Base-by-base conservation (phyloP, 2,329 filamentous ascomycete genomes). In the Ophiocordyceps camponoti-saundersi region DNA sequence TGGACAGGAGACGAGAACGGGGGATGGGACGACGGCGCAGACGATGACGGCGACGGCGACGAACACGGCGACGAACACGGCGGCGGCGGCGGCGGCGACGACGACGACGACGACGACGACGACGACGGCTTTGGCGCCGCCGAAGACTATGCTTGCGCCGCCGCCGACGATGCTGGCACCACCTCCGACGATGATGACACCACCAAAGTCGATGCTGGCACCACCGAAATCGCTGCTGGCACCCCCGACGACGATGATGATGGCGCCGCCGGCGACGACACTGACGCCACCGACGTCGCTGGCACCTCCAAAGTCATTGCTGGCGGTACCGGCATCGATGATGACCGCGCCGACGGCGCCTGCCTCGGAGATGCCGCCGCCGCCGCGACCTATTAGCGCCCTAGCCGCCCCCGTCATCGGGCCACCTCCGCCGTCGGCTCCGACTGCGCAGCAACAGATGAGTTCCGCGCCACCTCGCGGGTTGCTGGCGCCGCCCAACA, bases 401-500 rank as follows among this genome's bases (percentile, higher is more conserved):
- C 57, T 67, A 5, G 64, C 62, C 13, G 59, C 62, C 3, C 65
- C 65, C 1, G 50, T 62, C 3, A 61, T 67, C 29, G 63, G 60
- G 10, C 61, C 61, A 13, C 65, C 65, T 2, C 54, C 57, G 29
- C 29, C 13, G 7, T 32, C 29, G 7, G 7, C 29, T 13, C 29
- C 29, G 29, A 32, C 13, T 13, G 29, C 23, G 32, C 32, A 34
- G 12, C 32, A 34, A 34, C 12, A 34, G 23, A 26, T 8, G 23
- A 26, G 8, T 4, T 8, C 23, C 4, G 4, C 5, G 4, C 23
- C 4, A 8, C 23, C 23, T 26, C 23, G 8, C 5, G 64, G 65
- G 46, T 59, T 69, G 22, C 61, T 70, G n/a, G 68, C 68, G 30
- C 63, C 60, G 13, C 68, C 67, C n/a, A 67, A 67, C 48, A 63